Base-by-base conservation (phyloP, 73 alveolate genomes). In the Tetrahymena malaccensis region DNA sequence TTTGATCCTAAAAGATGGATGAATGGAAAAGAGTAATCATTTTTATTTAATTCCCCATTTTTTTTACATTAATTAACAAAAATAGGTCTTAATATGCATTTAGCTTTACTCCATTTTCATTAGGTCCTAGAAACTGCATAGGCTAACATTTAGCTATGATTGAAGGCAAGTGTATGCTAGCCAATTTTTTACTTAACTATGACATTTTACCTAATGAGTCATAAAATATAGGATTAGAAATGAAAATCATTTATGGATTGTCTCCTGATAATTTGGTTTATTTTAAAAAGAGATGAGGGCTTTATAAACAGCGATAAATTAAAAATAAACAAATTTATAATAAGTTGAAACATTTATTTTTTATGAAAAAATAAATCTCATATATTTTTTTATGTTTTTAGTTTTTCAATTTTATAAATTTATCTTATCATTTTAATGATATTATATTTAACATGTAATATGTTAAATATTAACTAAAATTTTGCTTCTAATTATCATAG, bases 1-100 rank as follows among this genome's bases (percentile, higher is more conserved):
- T 94, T 94, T 25, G 43, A 94, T 19, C 96, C 96, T 40, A 70
- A 94, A 8, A 94, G 96, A 94, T 94, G 96, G 96, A 94, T 50
- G 83, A 50, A 50, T 19, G 83, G 83, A 50, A 19, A 50, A 11
- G 83, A 50, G 83, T 50, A 85, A 40, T 31, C 12, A 40, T 6
- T 40, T 6, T 4, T 40, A 40, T 7, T 40, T 4, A 40, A 43
- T 43, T 40, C 3, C 3, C 15, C 16, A 4, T 4, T 40, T 40
- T 40, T 7, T 40, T 40, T 4, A 40, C 44, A 94, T 40, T 31
- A 93, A 93, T 38, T 38, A 16, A 35, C 31, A 0, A 40, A 40
- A 6, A 40, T 40, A 85, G 58, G 27, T 10, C 17, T 31, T n/a
- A n/a, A 43, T 70, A 40, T 94, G 31, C 56, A 35, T 94, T 94